A percentile compares a stretch with the other conserved stretches of the same genome.
Evolutionary conservation across 495 filamentous ascomycete genomes (phyloP).

Genomic region (Penicillium waksmanii): DNA sequence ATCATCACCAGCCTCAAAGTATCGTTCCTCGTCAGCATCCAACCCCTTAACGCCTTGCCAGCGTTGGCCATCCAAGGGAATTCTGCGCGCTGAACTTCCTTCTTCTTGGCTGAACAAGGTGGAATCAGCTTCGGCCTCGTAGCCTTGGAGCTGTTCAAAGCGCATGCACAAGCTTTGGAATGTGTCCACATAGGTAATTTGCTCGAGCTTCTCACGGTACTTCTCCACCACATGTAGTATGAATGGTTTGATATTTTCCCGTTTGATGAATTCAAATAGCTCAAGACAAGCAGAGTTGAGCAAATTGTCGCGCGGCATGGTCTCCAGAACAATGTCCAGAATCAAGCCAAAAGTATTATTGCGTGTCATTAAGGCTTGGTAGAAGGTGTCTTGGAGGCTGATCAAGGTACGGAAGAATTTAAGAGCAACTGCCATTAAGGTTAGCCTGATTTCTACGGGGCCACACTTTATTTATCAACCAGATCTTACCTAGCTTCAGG

Average conservation of each 20-base stretch:
- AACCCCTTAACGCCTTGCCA: slow-evolving; percentile 82
- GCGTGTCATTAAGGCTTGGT: slow-evolving; percentile 83
- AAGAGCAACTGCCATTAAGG: slow-evolving; percentile 65
- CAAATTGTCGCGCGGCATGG: slow-evolving; percentile 94
- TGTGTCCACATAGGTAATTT: slow-evolving; percentile 83
- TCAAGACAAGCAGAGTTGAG: slow-evolving; percentile 96
- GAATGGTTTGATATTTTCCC: slow-evolving; percentile 79
- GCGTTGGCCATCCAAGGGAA: slow-evolving; percentile 64
- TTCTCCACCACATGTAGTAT: slow-evolving; percentile 86
- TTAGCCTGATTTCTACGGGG: slow-evolving; percentile 14
- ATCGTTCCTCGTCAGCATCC: slow-evolving; percentile 88
- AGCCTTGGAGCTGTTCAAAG: slow-evolving; percentile 82
- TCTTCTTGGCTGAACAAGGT: slow-evolving; percentile 55
- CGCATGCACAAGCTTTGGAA: slow-evolving; percentile 75
- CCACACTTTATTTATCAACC: background rate
- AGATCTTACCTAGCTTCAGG: slow-evolving; percentile 78
- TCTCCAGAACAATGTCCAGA: slow-evolving; percentile 82
- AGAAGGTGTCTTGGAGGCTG: slow-evolving; percentile 87
- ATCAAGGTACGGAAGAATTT: slow-evolving; percentile 94
- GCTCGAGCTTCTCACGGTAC: slow-evolving; percentile 78
- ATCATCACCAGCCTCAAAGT: slow-evolving; percentile 90
- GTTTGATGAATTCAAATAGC: slow-evolving; percentile 88
- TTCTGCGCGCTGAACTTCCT: slow-evolving; percentile 52
- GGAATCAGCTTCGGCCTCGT: slow-evolving; percentile 62
- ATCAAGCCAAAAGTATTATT: slow-evolving; percentile 86